Percentiles rank a stretch among this genome's conserved stretches.
phyloP scores from a whole-genome alignment of 2,329 filamentous ascomycete species.

The Sporothrix dimorphospora region DNA sequence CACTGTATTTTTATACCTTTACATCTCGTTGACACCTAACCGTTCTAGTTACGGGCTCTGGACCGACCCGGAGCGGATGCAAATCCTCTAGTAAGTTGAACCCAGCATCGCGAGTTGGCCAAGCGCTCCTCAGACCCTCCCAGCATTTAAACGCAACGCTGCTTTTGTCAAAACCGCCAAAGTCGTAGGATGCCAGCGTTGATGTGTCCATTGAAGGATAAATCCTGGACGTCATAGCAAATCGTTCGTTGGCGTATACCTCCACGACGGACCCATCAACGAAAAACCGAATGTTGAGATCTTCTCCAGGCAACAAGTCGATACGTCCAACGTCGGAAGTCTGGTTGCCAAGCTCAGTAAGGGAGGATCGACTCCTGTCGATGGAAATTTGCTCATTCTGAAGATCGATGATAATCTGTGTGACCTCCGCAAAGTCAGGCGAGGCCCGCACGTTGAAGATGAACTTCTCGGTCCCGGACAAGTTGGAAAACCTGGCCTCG shows the following conservation, averaged over 20 bases:
- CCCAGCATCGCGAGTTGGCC: neutral
- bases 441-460: neutral
- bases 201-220: neutral
- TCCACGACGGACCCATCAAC: neutral
- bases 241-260: neutral
- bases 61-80: neutral
- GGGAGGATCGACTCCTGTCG: neutral
- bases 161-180: neutral
- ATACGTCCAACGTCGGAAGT: neutral
- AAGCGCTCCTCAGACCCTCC: neutral
- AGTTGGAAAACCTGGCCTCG: neutral
- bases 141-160: neutral
- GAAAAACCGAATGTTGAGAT: neutral
- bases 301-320: neutral
- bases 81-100: neutral
- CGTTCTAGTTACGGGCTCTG: too few species aligned
- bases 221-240: neutral
- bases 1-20: too few species aligned
- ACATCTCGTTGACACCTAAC: too few species aligned
- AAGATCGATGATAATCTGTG: neutral
- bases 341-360: neutral
- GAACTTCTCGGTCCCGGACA: neutral
- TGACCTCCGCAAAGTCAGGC: neutral
- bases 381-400: neutral
- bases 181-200: neutral